Base-by-base conservation (phyloP, 257 asterid species). In the Nicotiana noctiflora region DNA sequence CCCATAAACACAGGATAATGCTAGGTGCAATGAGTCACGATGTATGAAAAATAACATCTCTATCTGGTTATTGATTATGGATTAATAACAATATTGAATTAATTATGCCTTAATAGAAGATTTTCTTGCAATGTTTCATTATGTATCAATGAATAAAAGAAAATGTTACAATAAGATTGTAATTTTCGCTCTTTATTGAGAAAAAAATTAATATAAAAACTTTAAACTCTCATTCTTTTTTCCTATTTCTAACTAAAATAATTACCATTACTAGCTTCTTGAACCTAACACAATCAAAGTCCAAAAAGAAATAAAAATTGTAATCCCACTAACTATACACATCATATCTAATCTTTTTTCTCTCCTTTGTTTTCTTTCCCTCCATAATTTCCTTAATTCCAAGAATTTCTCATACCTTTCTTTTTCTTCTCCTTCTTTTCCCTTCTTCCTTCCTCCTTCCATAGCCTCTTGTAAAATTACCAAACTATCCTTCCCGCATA, bases 401-500 rank as follows among this genome's bases (percentile, higher is more conserved):
- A 80, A 4, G 9, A 87, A 89, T 77, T 40, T 81, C 1, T 83
- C 84, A 62, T 86, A 87, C 29, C 82, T 85, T 1, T 82, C 88
- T 67, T 82, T 86, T 84, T 87, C 91, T 32, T 61, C 83, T 4
- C 63, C 53, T 1, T 27, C 49, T n/a, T 85, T 85, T 10, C 88
- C 82, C 46, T 85, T 90, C 61, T 85, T 63, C 40, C 98, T 90
- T 80, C 65, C 79, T 25, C 90, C 94, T 19, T 87, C 88, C 92
- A 94, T 88, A 10, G 88, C 91, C 15, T 82, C 88, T 0, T 77
- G 81, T 15, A 94, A 37, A 80, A 88, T 88, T 75, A 66, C 86
- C 90, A 89, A 23, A 88, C 91, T 82, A 7, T 93, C 94, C 87
- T 55, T 62, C 15, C 98, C 98, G 1, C 55, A 65, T 12, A 87